Conservation (phyloP, 257 asterid species). For the Hygrophila difformis region DNA sequence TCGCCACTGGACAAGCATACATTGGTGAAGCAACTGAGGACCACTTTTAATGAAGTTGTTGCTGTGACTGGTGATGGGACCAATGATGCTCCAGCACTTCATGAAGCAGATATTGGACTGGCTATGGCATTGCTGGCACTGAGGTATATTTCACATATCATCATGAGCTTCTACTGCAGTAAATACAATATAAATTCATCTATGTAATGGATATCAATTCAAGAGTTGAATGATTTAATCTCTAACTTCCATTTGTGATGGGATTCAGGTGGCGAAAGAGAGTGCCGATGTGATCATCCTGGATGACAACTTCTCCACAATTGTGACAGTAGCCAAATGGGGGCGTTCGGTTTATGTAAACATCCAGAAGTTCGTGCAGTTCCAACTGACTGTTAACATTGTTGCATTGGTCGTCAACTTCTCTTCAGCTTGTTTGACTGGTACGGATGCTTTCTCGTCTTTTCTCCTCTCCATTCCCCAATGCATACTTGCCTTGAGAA, state of each 20-base stretch:
- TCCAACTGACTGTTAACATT: constrained; percentile 78
- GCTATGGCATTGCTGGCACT: constrained; percentile 98
- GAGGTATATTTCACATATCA: constrained; percentile 41
- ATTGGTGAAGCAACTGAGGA: constrained; percentile 74
- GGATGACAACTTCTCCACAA: constrained; percentile 91
- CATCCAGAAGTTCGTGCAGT: constrained; percentile 86
- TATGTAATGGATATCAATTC: neutral
- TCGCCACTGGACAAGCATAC: constrained; percentile 92
- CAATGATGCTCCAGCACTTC: constrained; percentile 97
- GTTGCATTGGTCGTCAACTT: constrained; percentile 82
- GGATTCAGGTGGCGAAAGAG: constrained; percentile 77
- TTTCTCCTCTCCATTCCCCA: neutral
- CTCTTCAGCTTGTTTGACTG: constrained; percentile 78
- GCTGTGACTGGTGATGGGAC: constrained; percentile 99
- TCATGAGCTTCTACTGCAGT: too few species aligned
- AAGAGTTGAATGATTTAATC: too few species aligned
- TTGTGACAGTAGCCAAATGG: constrained; percentile 86
- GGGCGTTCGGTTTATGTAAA: constrained; percentile 84
- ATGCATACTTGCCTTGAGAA: neutral
- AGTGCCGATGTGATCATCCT: constrained; percentile 88
- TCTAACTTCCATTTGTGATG: constrained; percentile 8
- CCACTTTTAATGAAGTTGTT: constrained; percentile 82
- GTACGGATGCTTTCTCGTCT: constrained; percentile 22
- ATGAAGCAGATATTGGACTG: constrained; percentile 94
- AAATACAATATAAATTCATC: neutral